Percentiles rank a stretch among this genome's conserved stretches.
phyloP scores from a whole-genome alignment of 805 yeast species.

The Metschnikowia corniflorae region DNA sequence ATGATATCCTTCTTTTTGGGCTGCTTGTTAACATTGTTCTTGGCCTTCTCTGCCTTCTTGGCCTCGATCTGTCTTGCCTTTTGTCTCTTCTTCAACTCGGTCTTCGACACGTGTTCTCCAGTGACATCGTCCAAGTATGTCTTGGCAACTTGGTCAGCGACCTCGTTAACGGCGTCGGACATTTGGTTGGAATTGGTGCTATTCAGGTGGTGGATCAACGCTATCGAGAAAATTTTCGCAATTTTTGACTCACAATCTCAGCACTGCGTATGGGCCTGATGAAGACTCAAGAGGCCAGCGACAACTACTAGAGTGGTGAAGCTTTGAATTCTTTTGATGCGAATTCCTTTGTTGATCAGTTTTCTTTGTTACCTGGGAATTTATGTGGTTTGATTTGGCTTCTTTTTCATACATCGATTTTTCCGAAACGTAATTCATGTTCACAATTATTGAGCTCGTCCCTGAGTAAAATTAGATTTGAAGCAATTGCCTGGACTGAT shows the following conservation, averaged over 20 bases:
- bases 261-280: conserved; percentile 15
- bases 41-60: conserved; percentile 91
- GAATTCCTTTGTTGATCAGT: too few relatives aligned
- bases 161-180: conserved; percentile 54
- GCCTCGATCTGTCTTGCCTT: conserved; percentile 83
- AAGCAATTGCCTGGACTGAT: too few relatives aligned
- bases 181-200: conserved; percentile 16
- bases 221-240: conserved; percentile 18
- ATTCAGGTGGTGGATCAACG: background rate
- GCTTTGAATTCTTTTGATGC: too few relatives aligned
- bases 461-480: too few relatives aligned
- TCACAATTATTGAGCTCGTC: too few relatives aligned
- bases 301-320: too few relatives aligned
- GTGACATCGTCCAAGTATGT: conserved; percentile 86
- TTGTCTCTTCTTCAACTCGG: conserved; percentile 94
- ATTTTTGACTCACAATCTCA: conserved; percentile 1
- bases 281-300: too few relatives aligned
- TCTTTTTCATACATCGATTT: too few relatives aligned
- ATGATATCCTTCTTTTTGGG: conserved; percentile 65
- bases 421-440: too few relatives aligned
- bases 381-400: too few relatives aligned
- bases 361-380: too few relatives aligned
- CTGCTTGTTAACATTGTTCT: conserved; percentile 44
- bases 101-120: conserved; percentile 94
- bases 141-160: conserved; percentile 73